Conservation (phyloP, 176 grass and related monocot genomes). For the Zoysia japonica region DNA sequence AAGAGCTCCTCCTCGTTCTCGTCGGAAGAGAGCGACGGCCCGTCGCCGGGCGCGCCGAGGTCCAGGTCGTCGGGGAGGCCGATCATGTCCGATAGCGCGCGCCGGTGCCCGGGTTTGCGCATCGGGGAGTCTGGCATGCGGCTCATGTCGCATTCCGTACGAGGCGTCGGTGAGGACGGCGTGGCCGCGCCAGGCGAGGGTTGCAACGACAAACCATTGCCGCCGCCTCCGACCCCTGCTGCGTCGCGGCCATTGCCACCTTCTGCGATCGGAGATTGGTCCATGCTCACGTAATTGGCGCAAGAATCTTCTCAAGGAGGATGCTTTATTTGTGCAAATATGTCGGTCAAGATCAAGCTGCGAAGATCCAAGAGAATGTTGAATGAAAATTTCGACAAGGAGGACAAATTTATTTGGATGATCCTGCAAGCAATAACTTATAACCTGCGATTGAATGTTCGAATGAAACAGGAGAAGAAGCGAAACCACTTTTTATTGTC, state of each 20-base stretch:
- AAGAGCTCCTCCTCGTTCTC: conserved; percentile 74
- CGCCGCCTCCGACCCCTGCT: neutral
- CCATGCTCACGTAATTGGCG: conserved; percentile 23
- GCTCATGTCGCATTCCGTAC: conserved; percentile 48
- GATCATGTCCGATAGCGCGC: conserved; percentile 76
- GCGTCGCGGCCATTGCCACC: neutral
- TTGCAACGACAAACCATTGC: conserved; percentile 13
- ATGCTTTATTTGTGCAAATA: neutral
- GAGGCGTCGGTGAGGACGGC: neutral
- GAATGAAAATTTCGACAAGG: neutral
- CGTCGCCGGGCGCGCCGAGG: conserved; percentile 46
- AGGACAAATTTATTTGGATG: neutral
- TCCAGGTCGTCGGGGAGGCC: conserved; percentile 62
- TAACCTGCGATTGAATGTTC: neutral
- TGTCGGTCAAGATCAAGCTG: neutral
- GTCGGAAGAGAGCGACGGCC: conserved; percentile 51
- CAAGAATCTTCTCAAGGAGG: conserved; percentile 7
- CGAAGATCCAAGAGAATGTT: neutral
- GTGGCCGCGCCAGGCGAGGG: neutral
- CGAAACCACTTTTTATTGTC: neutral
- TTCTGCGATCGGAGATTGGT: neutral
- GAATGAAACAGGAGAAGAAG: neutral
- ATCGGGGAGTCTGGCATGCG: conserved; percentile 49
- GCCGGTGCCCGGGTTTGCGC: conserved; percentile 52
- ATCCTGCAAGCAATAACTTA: neutral